Evolutionary conservation across 2,329 filamentous ascomycete species (phyloP), one percentile per base, ranked within the genome.

Genomic region (Aspergillus unguis): DNA sequence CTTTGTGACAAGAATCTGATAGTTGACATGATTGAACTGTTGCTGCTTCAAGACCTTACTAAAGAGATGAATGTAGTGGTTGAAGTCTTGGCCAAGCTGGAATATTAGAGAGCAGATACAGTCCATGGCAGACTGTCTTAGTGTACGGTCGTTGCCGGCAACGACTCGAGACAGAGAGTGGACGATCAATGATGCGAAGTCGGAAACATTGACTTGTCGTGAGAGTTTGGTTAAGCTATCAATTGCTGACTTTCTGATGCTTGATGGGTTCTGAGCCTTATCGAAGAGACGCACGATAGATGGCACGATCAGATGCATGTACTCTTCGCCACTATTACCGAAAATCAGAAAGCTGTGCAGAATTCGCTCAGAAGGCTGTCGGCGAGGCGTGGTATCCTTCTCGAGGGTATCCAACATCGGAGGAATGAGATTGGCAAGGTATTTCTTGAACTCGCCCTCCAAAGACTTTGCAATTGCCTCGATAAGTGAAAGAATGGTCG

Each of bases 221-320:
- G 94, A 97, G 17, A 99, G 85, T 67, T 94, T 92, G 25, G 91
- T 92, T 55, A 99, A 85, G 0, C 91, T 95, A 64, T 99, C 95
- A 60, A 99, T 97, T 0, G 92, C 92, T 26, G 86, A 85, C 70
- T 91, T 95, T 48, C 90, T 83, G 44, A 96, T 84, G 54, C 86
- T 86, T 1, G 83, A 77, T 6, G 91, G 90, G 58, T 95, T 89
- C 8, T 87, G 85, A 31, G 87, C 83, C 65, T 90, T 95, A 69
- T 99, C 92, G 65, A 99, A 97, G 44, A 96, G 88, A 41, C 88
- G 85, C 6, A 99, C 92, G 64, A 99, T 91, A 33, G 95, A 90
- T 0, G 94, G 94, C 47, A 99, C 90, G 60, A 99, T 97, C 48
- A 99, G 80, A 69, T 99, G 94, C 94, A 99, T 99, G 70, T 99